Evolutionary conservation across 1,284 basidiomycete species (phyloP).

Genomic region (Mrakiaceae sp.): DNA sequence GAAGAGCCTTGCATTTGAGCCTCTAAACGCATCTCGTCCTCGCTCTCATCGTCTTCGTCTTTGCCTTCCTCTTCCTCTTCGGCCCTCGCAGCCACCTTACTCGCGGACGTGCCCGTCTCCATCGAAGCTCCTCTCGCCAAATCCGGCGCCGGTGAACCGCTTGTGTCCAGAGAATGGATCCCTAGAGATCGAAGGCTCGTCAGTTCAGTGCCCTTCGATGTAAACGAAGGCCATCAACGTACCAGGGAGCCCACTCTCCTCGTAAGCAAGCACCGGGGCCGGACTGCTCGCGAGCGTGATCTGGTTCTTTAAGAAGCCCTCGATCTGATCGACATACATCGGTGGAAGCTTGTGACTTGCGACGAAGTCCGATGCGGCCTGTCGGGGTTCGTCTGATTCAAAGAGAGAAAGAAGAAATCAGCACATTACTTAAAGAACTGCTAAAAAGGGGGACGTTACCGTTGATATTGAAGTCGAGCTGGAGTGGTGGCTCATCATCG

Average conservation of each 20-base stretch:
- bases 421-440: neutral
- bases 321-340: conserved; percentile 73
- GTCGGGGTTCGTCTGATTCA: conserved; percentile 65
- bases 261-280: neutral
- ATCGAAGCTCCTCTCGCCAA: too few relatives aligned
- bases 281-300: neutral
- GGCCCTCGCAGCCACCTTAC: too few relatives aligned
- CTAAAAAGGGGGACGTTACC: conserved; percentile 39
- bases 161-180: too few relatives aligned
- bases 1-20: too few relatives aligned
- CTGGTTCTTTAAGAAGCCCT: conserved; percentile 62
- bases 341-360: conserved; percentile 63
- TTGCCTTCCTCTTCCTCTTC: too few relatives aligned
- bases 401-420: neutral
- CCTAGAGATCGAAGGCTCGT: too few relatives aligned
- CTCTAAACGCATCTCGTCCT: too few relatives aligned
- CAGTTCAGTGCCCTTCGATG: too few relatives aligned
- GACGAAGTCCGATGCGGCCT: conserved; percentile 72
- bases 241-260: neutral
- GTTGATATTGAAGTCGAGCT: conserved; percentile 56
- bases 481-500: conserved; percentile 12
- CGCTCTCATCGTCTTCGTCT: too few relatives aligned
- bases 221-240: neutral
- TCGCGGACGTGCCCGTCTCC: too few relatives aligned
- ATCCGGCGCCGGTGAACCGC: too few relatives aligned